These are phyloP conservation scores for Corinectria fuckeliana DNA, from an alignment of 2,329 filamentous ascomycete genomes.

Conservation along the genomic window DNA sequence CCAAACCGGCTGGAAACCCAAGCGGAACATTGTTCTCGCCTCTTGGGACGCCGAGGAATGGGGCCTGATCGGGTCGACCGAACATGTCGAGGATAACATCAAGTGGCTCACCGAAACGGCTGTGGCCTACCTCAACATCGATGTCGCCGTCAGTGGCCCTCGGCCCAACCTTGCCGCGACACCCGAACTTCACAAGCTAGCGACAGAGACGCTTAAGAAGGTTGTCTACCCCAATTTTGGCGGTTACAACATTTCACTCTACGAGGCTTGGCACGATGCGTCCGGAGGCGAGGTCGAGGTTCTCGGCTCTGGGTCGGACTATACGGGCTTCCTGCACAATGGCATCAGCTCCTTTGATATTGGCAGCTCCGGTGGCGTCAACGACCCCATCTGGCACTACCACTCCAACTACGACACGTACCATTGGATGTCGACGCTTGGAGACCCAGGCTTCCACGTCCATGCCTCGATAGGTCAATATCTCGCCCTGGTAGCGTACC, in stretches of 20 bases:
- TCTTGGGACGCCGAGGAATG: slow-evolving; percentile 80
- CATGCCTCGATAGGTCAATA: slow-evolving; percentile 63
- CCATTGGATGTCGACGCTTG: slow-evolving; percentile 81
- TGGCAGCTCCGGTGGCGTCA: slow-evolving; percentile 52
- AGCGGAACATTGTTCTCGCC: slow-evolving; percentile 75
- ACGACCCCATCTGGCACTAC: slow-evolving; percentile 73
- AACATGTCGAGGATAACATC: slow-evolving; percentile 86
- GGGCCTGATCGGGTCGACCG: slow-evolving; percentile 78
- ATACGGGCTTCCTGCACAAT: slow-evolving; percentile 69
- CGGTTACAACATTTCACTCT: slow-evolving; percentile 47
- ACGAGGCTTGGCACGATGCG: slow-evolving; percentile 49
- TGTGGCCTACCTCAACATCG: slow-evolving; percentile 82
- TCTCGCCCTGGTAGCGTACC: slow-evolving; percentile 47
- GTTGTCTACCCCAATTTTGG: slow-evolving; percentile 68
- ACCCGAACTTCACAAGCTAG: slow-evolving; percentile 70
- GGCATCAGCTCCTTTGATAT: slow-evolving; percentile 60
- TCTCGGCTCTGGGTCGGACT: slow-evolving; percentile 71
- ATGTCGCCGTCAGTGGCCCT: slow-evolving; percentile 68
- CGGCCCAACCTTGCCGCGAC: slow-evolving; percentile 64
- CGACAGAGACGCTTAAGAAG: slow-evolving; percentile 66
- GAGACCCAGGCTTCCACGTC: slow-evolving; percentile 70
- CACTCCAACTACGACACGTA: slow-evolving; percentile 87
- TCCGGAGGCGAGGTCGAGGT: slow-evolving; percentile 52
- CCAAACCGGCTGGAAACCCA: slow-evolving; percentile 78
- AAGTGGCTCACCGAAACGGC: slow-evolving; percentile 75